phyloP scores from a whole-genome alignment of 164 flowering plant genomes.

The Warburgia ugandensis region DNA sequence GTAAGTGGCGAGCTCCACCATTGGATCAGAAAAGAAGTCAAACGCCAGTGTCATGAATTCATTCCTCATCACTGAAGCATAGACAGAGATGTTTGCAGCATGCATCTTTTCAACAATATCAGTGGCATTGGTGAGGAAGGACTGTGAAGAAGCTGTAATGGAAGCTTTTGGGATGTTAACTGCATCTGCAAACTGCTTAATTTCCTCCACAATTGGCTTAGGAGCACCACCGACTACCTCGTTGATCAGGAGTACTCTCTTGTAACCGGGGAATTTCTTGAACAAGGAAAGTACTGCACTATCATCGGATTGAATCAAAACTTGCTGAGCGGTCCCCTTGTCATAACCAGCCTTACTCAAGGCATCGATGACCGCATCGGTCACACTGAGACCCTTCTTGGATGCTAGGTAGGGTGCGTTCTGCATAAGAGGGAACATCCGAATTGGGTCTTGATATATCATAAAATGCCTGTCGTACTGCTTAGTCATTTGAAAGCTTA shows the following conservation, averaged over 20 bases:
- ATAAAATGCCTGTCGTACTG: too few relatives aligned
- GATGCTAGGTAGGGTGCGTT: conserved; percentile 87
- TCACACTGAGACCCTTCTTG: conserved; percentile 57
- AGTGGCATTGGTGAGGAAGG: conserved; percentile 30
- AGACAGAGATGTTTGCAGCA: conserved; percentile 64
- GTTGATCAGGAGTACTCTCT: conserved; percentile 35
- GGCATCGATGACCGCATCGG: conserved; percentile 43
- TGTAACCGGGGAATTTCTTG: conserved; percentile 36
- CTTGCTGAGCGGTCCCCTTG: conserved; percentile 58
- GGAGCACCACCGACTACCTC: conserved; percentile 41
- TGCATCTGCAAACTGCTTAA: conserved; percentile 67
- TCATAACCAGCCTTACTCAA: conserved; percentile 63
- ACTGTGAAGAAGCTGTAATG: conserved; percentile 12
- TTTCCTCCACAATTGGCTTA: conserved; percentile 40
- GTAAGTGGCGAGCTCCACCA: conserved; percentile 49
- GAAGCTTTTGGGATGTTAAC: conserved; percentile 44
- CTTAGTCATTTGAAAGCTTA: too few relatives aligned
- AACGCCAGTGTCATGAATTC: conserved; percentile 46
- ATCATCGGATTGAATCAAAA: conserved; percentile 75
- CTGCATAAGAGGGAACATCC: conserved; percentile 26
- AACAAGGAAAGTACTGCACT: conserved; percentile 58
- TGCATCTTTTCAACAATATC: conserved; percentile 43
- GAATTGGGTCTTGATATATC: too few relatives aligned
- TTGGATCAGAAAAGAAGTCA: conserved; percentile 73
- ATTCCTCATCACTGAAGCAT: conserved; percentile 42